Evolutionary conservation across 352 stramenopile genomes (phyloP).

Genomic region (Globisporangium recalcitrans): DNA sequence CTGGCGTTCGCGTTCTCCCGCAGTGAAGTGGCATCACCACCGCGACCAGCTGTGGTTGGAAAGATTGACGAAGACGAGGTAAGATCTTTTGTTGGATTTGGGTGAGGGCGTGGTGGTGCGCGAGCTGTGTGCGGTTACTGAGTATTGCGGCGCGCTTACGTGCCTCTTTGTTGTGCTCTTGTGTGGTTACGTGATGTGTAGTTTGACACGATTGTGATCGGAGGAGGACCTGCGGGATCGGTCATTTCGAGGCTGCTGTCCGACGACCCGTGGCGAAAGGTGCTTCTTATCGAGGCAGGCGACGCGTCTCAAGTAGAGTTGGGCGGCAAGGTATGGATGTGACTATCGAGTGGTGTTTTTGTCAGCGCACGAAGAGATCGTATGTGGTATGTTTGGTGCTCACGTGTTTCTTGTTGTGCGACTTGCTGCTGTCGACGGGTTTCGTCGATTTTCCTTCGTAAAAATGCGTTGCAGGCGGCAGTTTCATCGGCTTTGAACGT

Average conservation of each 20-base stretch:
- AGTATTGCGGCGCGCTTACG: not conserved
- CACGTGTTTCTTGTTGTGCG: too few relatives aligned
- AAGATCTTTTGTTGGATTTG: not conserved
- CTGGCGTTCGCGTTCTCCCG: not conserved
- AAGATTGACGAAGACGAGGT: constrained; percentile 7
- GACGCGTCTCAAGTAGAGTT: constrained; percentile 49
- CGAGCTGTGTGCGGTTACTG: not conserved
- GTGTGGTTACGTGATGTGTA: constrained; percentile 11
- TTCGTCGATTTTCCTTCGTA: too few relatives aligned
- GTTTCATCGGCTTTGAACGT: constrained; percentile 37
- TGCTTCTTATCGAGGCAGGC: constrained; percentile 65
- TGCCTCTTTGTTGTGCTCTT: not conserved
- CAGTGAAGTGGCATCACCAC: not conserved
- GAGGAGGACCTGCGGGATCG: constrained; percentile 49
- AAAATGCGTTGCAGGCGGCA: constrained; percentile 17
- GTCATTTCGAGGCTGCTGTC: constrained; percentile 49
- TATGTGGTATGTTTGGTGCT: constrained; percentile 1
- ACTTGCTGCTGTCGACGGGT: too few relatives aligned
- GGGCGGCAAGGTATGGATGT: constrained; percentile 36
- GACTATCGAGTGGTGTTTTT: not conserved
- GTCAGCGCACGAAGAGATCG: not conserved
- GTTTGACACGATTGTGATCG: constrained; percentile 63
- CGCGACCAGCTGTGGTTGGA: not conserved
- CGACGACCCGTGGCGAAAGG: constrained; percentile 47
- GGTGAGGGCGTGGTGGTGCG: not conserved